Conservation (phyloP, 202 grass and related monocot species). For the Dendrocalamus latiflorus region DNA sequence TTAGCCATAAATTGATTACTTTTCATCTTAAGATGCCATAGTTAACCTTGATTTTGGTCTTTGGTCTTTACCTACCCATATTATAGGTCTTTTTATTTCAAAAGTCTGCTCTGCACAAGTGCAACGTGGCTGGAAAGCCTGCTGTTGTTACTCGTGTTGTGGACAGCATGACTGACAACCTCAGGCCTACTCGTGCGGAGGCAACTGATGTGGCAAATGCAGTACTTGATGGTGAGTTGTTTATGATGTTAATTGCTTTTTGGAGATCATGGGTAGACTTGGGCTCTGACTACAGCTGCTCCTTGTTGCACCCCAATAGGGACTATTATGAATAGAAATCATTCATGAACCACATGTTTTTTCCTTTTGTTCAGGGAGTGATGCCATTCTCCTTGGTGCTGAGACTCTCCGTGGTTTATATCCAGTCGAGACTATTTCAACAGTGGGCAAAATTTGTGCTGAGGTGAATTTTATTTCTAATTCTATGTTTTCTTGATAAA, state of each 20-base stretch:
- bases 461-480: conserved; percentile 54
- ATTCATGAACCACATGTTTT: conserved; percentile 12
- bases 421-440: conserved; percentile 95
- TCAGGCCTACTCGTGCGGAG: conserved; percentile 93
- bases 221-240: conserved; percentile 76
- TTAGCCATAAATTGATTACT: background rate
- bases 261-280: background rate
- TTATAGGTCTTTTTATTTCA: conserved; percentile 91
- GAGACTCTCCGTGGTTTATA: conserved; percentile 97
- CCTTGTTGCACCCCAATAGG: background rate
- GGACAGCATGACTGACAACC: conserved; percentile 99
- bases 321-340: background rate
- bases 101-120: conserved; percentile 95
- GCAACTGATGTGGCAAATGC: conserved; percentile 99
- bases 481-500: conserved; percentile 6
- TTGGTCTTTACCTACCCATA: conserved; percentile 11
- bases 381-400: conserved; percentile 97
- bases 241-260: background rate
- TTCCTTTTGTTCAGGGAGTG: conserved; percentile 61
- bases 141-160: conserved; percentile 96
- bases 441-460: conserved; percentile 92
- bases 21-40: background rate
- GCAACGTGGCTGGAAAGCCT: conserved; percentile 96
- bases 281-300: background rate
- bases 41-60: background rate